Evolutionary conservation across 2,329 filamentous ascomycete species (phyloP).

Genomic region (Microcyclospora pomicola): DNA sequence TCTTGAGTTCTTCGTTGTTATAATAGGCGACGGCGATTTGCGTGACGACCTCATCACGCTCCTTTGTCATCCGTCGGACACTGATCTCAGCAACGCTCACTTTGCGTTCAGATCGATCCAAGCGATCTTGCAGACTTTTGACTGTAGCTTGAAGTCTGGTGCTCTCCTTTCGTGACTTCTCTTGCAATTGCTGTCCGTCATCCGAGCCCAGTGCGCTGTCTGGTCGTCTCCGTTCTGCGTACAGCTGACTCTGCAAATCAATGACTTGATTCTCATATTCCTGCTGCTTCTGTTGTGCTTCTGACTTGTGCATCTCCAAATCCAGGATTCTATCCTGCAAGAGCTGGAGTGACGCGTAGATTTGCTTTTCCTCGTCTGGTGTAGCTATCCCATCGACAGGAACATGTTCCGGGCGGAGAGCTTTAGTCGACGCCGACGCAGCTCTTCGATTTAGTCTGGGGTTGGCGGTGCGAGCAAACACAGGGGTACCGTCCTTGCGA

Average conservation of each 20-base stretch:
- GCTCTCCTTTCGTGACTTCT: conserved; percentile 36
- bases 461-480: conserved; percentile 38
- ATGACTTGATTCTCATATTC: conserved; percentile 49
- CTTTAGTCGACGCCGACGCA: conserved; percentile 12
- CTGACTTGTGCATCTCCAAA: conserved; percentile 42
- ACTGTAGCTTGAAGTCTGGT: conserved; percentile 47
- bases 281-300: conserved; percentile 38
- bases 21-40: conserved; percentile 48
- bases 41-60: conserved; percentile 51
- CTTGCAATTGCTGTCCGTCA: conserved; percentile 32
- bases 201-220: conserved; percentile 36
- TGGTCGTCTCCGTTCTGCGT: conserved; percentile 29
- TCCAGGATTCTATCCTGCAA: conserved; percentile 44
- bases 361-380: conserved; percentile 48
- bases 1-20: conserved; percentile 38
- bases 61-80: conserved; percentile 47
- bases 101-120: conserved; percentile 51
- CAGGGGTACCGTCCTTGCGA: conserved; percentile 43
- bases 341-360: conserved; percentile 46
- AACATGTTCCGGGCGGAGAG: conserved; percentile 26
- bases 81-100: conserved; percentile 49
- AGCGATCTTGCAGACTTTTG: conserved; percentile 44
- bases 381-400: conserved; percentile 42
- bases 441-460: no score
- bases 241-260: conserved; percentile 34